A percentile compares a stretch with the other conserved stretches of the same genome.
Conservation (phyloP, 1,139 yeast genomes). For the Scheffersomyces segobiensis region DNA sequence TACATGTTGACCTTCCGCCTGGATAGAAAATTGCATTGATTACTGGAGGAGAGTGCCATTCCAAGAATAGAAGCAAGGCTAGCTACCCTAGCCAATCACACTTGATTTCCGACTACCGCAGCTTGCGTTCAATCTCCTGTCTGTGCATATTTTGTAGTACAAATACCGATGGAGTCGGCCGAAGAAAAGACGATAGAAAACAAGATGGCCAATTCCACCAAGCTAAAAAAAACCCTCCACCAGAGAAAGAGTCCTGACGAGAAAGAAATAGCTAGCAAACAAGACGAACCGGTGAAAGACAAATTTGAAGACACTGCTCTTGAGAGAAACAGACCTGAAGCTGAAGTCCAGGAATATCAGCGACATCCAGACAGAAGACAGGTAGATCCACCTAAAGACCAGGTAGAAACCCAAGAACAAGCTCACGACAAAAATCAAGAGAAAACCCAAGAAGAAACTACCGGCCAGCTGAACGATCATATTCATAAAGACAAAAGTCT, state of each 20-base stretch:
- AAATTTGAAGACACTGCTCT: background rate
- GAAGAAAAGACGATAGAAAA: background rate
- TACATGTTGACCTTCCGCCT: background rate
- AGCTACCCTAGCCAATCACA: background rate
- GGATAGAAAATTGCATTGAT: background rate
- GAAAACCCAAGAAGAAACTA: background rate
- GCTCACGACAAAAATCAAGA: background rate
- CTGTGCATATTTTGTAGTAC: background rate
- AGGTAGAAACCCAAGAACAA: background rate
- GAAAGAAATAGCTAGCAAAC: background rate
- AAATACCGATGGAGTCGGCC: background rate
- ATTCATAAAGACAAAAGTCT: background rate
- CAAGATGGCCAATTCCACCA: background rate
- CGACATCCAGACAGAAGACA: too few relatives aligned
- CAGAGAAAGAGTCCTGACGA: background rate
- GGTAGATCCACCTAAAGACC: background rate
- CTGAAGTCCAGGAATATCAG: background rate
- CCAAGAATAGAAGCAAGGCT: background rate
- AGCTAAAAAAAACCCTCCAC: background rate
- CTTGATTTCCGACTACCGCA: background rate
- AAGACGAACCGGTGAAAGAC: background rate
- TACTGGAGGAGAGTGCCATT: background rate
- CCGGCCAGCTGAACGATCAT: background rate
- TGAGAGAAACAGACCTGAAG: background rate
- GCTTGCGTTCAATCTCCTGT: background rate